These are phyloP conservation scores for Kazachstania sp. DNA, from an alignment of 1,139 yeast genomes.

Conservation along the genomic window DNA sequence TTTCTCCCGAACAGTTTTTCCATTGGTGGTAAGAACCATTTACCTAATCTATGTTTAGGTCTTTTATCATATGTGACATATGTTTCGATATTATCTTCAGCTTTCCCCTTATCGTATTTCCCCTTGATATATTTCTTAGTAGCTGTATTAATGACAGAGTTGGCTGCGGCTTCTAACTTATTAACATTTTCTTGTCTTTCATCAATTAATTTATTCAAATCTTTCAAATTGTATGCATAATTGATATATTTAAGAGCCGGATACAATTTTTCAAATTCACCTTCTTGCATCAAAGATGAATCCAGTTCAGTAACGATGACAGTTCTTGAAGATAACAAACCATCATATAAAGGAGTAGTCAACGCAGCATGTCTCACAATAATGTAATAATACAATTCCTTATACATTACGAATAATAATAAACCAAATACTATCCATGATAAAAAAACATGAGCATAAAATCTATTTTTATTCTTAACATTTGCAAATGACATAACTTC, in stretches of 20 bases:
- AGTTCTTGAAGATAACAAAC: constrained; percentile 56
- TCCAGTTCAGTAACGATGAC: constrained; percentile 56
- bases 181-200: constrained; percentile 48
- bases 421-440: constrained; percentile 61
- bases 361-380: constrained; percentile 60
- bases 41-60: constrained; percentile 46
- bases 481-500: constrained; percentile 56
- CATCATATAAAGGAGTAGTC: constrained; percentile 64
- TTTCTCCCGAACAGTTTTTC: constrained; percentile 26
- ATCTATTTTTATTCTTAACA: constrained; percentile 51
- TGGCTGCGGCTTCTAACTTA: constrained; percentile 54
- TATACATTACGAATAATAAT: constrained; percentile 53
- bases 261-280: constrained; percentile 45
- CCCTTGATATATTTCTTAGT: constrained; percentile 35
- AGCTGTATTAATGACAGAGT: constrained; percentile 36
- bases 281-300: constrained; percentile 38
- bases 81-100: constrained; percentile 45
- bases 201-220: constrained; percentile 44
- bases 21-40: constrained; percentile 13
- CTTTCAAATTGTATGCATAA: constrained; percentile 53
- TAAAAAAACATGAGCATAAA: constrained; percentile 62
- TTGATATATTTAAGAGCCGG: constrained; percentile 55
- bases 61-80: constrained; percentile 52
- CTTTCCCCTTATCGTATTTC: constrained; percentile 35
- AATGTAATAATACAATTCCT: constrained; percentile 61